Evolutionary conservation across 2,329 filamentous ascomycete genomes (phyloP).

Genomic region (Neonectria sp.): DNA sequence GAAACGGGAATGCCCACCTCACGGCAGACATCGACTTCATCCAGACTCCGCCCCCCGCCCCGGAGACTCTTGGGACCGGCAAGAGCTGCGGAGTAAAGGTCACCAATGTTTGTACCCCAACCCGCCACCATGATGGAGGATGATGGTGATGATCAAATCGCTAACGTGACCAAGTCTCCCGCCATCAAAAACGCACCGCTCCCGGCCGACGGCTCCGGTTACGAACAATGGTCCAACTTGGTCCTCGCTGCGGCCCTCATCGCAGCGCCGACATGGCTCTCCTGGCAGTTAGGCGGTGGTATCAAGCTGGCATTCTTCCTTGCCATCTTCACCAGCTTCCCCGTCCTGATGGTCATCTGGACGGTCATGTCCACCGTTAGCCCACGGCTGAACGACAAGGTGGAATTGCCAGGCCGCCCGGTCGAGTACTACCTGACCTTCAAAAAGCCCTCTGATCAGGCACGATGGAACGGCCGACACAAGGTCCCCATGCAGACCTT

Average conservation of each 20-base stretch:
- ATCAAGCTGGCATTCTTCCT: conserved; percentile 91
- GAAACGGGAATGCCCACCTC: conserved; percentile 39
- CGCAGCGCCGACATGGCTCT: conserved; percentile 81
- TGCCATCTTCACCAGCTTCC: conserved; percentile 80
- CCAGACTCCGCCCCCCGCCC: conserved; percentile 35
- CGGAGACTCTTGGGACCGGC: conserved; percentile 35
- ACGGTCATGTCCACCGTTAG: conserved; percentile 81
- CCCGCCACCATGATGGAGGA: background rate
- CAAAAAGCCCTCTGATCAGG: conserved; percentile 68
- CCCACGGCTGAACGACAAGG: conserved; percentile 92
- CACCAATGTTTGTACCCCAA: conserved; percentile 34
- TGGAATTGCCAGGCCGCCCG: conserved; percentile 83
- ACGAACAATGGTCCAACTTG: conserved; percentile 86
- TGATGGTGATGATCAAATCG: conserved; percentile 1
- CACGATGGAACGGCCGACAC: conserved; percentile 79
- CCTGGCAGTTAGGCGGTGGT: conserved; percentile 85
- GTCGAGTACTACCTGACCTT: conserved; percentile 91
- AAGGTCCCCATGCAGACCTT: conserved; percentile 92
- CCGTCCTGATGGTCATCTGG: conserved; percentile 87
- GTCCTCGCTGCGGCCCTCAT: conserved; percentile 78
- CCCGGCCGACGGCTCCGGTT: conserved; percentile 86
- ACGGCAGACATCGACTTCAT: conserved; percentile 43
- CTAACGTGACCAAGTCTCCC: conserved; percentile 72
- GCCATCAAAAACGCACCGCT: conserved; percentile 93
- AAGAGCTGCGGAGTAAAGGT: conserved; percentile 36